These are phyloP conservation scores for Vaccinium myrtillus DNA, from an alignment of 148 eudicot genomes.

Conservation along the genomic window DNA sequence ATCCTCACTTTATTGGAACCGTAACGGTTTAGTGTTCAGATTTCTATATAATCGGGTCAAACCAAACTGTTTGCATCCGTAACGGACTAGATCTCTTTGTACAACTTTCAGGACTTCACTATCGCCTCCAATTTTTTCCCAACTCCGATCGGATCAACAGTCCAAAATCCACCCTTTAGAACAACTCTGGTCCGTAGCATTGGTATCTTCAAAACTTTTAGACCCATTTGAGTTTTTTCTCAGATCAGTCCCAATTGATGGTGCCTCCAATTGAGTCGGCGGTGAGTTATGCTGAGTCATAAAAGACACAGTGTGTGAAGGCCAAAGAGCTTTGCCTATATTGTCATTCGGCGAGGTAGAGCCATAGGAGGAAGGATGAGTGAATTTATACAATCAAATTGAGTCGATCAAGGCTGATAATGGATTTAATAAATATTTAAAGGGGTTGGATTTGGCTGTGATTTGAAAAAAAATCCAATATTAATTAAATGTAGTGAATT, in stretches of 20 bases:
- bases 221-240: constrained; percentile 25
- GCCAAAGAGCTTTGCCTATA: constrained; percentile 59
- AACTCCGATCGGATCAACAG: constrained; percentile 23
- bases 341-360: constrained; percentile 49
- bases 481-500: not conserved
- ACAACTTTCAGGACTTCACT: constrained; percentile 29
- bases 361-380: constrained; percentile 28
- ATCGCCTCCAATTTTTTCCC: constrained; percentile 33
- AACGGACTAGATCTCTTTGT: too few relatives aligned
- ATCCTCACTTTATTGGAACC: too few relatives aligned
- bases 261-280: not conserved
- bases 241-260: constrained; percentile 5
- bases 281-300: not conserved
- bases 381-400: constrained; percentile 20
- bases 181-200: constrained; percentile 15
- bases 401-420: constrained; percentile 10
- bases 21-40: too few relatives aligned
- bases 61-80: too few relatives aligned
- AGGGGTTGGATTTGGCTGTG: not conserved
- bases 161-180: constrained; percentile 4
- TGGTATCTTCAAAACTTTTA: constrained; percentile 3
- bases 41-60: too few relatives aligned
- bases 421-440: not conserved
- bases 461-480: not conserved
- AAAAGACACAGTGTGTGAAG: constrained; percentile 27